Percentiles rank a stretch among this genome's conserved stretches.
These are phyloP conservation scores for Massariosphaeria phaeospora DNA, from an alignment of 495 filamentous ascomycete species.

Conservation along the genomic window DNA sequence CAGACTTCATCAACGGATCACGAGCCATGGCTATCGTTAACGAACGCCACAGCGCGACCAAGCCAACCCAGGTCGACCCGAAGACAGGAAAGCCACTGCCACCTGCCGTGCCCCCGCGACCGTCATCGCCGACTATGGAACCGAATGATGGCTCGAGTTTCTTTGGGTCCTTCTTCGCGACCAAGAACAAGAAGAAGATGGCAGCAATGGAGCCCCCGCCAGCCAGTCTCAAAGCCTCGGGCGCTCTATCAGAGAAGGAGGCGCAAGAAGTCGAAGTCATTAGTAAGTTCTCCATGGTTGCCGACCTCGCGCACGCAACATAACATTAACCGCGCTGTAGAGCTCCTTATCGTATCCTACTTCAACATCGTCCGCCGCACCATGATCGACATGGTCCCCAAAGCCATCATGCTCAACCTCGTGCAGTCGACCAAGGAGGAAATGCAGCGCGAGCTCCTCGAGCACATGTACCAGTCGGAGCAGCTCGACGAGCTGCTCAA, in stretches of 20 bases:
- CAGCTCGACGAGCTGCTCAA: constrained; percentile 92
- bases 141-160: constrained; percentile 66
- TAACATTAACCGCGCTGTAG: constrained; percentile 42
- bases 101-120: constrained; percentile 56
- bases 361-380: constrained; percentile 96
- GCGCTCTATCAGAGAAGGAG: constrained; percentile 87
- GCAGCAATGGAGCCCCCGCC: constrained; percentile 97
- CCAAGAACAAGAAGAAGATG: constrained; percentile 99
- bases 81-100: constrained; percentile 97
- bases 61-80: constrained; percentile 94
- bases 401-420: constrained; percentile 96
- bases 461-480: constrained; percentile 89
- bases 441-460: constrained; percentile 97
- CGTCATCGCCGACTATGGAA: constrained; percentile 59
- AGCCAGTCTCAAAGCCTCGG: constrained; percentile 86
- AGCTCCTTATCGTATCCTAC: constrained; percentile 93
- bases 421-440: constrained; percentile 96
- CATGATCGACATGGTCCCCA: constrained; percentile 99
- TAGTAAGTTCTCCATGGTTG: constrained; percentile 58
- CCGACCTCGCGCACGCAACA: constrained; percentile 7
- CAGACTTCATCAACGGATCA: constrained; percentile 88
- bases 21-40: constrained; percentile 96
- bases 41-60: constrained; percentile 71
- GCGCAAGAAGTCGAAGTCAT: constrained; percentile 95
- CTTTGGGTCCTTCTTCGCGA: constrained; percentile 95